Evolutionary conservation across 1,139 yeast species (phyloP), one percentile per base, ranked within the genome.

Genomic region (Geotrichum histeridarum): DNA sequence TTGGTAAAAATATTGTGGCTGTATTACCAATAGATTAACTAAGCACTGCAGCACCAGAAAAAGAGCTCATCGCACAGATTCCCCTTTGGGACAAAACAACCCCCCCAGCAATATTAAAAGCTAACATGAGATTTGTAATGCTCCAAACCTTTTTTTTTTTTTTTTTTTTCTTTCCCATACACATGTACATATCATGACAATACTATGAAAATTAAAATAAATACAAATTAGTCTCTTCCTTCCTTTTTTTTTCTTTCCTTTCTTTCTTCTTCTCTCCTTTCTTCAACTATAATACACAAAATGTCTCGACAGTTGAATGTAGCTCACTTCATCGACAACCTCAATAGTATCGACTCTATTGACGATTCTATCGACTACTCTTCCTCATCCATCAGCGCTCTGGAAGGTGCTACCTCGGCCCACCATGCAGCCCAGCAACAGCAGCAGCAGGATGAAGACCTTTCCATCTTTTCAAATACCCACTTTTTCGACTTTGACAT

Each of bases 401-500:
- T 27, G 15, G 15, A 22, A n/a, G 33, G 17, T 3, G 15, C 32
- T 3, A 14, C 11, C 11, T n/a, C 33, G 12, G n/a, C 33, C 8
- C 35, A 18, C 9, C 33, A n/a, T n/a, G 48, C 30, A 31, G 11
- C 8, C 35, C 41, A 42, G 42, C 27, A 41, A 15, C 30, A 17
- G 38, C 22, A 38, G 7, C 17, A 18, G n/a, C 22, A n/a, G 30
- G 71, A 69, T 48, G 76, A 70, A 50, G 77, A 73, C 57, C 67
- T 74, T 54, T 65, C 71, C 43, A 66, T 73, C 50, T 73, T 73
- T 62, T 61, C 76, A 49, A 73, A 73, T 61, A 73, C 77, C 42
- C 70, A 72, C 52, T 73, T 73, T 61, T 73, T 73, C 60, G 77
- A 73, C 63, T 69, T 73, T 55, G 77, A 73, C 55, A 67, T 73